A percentile compares a stretch with the other conserved stretches of the same genome.
Evolutionary conservation across 768 basidiomycete genomes (phyloP).

Genomic region (Trametes maxima): DNA sequence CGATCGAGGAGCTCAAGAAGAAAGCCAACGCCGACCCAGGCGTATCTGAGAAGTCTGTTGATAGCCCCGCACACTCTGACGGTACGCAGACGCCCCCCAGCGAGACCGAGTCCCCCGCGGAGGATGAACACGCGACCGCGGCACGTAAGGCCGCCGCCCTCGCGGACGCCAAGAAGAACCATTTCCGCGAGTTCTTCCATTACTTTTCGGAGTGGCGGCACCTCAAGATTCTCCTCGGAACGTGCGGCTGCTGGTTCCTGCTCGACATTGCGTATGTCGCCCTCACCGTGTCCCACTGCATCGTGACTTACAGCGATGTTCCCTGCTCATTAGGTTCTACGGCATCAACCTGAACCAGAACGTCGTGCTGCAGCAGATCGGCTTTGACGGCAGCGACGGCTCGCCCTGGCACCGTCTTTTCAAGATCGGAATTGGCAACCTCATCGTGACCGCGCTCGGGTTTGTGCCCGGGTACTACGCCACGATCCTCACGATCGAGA

Average conservation of each 20-base stretch:
- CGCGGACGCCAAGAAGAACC: slow-evolving; percentile 47
- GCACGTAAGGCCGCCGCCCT: slow-evolving; percentile 21
- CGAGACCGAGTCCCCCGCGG: neutral
- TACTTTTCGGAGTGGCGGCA: slow-evolving; percentile 81
- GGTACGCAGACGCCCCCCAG: slow-evolving; percentile 16
- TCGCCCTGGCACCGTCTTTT: slow-evolving; percentile 66
- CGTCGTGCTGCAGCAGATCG: slow-evolving; percentile 75
- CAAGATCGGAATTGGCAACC: slow-evolving; percentile 64
- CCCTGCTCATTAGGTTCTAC: slow-evolving; percentile 57
- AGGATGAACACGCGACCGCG: neutral
- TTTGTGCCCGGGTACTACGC: slow-evolving; percentile 82
- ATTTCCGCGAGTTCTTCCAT: slow-evolving; percentile 57
- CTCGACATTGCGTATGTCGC: slow-evolving; percentile 64
- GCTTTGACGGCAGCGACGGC: slow-evolving; percentile 59
- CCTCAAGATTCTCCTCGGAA: slow-evolving; percentile 66
- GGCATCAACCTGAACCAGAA: slow-evolving; percentile 78
- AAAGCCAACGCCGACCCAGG: slow-evolving; percentile 28
- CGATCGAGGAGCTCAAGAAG: slow-evolving; percentile 37
- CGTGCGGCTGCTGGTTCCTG: slow-evolving; percentile 72
- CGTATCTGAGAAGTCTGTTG: slow-evolving; percentile 34
- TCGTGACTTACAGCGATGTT: neutral
- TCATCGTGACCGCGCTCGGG: slow-evolving; percentile 74
- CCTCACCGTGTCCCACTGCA: neutral
- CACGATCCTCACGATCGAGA: slow-evolving; percentile 69
- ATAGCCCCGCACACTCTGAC: slow-evolving; percentile 20